Evolutionary conservation across 306 rosid species (phyloP).

Genomic region (Vigna reflexopilosa): DNA sequence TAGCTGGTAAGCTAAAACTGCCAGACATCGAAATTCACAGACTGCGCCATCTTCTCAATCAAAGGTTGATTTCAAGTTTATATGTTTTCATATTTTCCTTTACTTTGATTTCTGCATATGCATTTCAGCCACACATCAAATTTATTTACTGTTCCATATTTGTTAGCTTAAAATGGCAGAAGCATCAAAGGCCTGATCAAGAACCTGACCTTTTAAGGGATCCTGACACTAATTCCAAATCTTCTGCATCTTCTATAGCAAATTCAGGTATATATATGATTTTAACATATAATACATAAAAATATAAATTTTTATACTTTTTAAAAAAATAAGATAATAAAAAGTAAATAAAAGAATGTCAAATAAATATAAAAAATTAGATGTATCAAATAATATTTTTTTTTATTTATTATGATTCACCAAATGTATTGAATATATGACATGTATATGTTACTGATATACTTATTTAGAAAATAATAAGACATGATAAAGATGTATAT

Average conservation of each 20-base stretch:
- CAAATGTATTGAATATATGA: too few relatives aligned
- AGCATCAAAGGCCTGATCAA: neutral
- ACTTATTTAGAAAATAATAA: too few relatives aligned
- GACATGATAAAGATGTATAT: too few relatives aligned
- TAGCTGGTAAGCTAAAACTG: conserved; percentile 19
- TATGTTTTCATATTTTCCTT: neutral
- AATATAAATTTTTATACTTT: too few relatives aligned
- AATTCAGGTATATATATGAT: neutral
- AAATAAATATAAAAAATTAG: too few relatives aligned
- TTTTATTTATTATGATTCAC: too few relatives aligned
- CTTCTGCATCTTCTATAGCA: neutral
- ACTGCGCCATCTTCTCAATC: conserved; percentile 17
- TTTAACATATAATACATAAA: neutral
- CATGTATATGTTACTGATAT: too few relatives aligned
- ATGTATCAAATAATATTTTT: too few relatives aligned
- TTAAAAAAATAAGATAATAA: too few relatives aligned
- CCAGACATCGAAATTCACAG: conserved; percentile 19
- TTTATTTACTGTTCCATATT: conserved; percentile 20
- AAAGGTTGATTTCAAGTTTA: conserved; percentile 35
- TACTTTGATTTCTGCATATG: neutral
- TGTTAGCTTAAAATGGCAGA: conserved; percentile 1
- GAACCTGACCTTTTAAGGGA: neutral
- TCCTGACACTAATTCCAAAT: neutral
- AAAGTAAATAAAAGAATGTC: too few relatives aligned
- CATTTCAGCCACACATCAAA: neutral